Evolutionary conservation across 352 stramenopile species (phyloP).

Genomic region (Pythium oligandrum): DNA sequence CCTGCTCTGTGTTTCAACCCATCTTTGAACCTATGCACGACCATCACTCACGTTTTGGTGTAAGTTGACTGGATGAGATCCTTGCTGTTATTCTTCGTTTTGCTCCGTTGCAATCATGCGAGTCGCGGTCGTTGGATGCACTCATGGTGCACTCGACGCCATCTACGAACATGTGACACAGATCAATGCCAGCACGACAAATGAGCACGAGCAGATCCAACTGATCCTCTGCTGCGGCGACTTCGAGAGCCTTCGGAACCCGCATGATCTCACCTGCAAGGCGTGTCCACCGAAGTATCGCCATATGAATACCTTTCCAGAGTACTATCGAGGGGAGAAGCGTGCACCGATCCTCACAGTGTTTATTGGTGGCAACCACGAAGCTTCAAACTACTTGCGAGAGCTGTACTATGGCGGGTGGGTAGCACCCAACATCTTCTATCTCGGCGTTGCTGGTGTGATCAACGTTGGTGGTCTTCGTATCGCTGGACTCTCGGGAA

Average conservation of each 20-base stretch:
- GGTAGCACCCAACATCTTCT: constrained; percentile 96
- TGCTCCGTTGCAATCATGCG: constrained; percentile 11
- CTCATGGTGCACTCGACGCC: constrained; percentile 90
- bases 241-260: constrained; percentile 92
- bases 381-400: constrained; percentile 91
- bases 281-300: constrained; percentile 91
- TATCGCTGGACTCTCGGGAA: constrained; percentile 92
- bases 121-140: constrained; percentile 90
- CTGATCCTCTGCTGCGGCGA: constrained; percentile 93
- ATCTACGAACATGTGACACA: constrained; percentile 88
- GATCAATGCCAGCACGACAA: constrained; percentile 26
- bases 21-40: no score
- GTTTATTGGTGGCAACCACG: constrained; percentile 96
- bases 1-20: no score
- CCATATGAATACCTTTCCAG: constrained; percentile 74
- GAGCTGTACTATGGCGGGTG: constrained; percentile 94
- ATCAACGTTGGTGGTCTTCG: constrained; percentile 76
- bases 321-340: constrained; percentile 89
- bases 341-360: constrained; percentile 88
- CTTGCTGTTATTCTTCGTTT: no score
- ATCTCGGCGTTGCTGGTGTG: constrained; percentile 86
- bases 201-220: constrained; percentile 57
- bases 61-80: no score
- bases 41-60: no score
- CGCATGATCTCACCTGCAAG: constrained; percentile 82